A percentile compares a stretch with the other conserved stretches of the same genome.
Conservation (phyloP, 176 grass and related monocot genomes). For the Eremochloa ophiuroides region DNA sequence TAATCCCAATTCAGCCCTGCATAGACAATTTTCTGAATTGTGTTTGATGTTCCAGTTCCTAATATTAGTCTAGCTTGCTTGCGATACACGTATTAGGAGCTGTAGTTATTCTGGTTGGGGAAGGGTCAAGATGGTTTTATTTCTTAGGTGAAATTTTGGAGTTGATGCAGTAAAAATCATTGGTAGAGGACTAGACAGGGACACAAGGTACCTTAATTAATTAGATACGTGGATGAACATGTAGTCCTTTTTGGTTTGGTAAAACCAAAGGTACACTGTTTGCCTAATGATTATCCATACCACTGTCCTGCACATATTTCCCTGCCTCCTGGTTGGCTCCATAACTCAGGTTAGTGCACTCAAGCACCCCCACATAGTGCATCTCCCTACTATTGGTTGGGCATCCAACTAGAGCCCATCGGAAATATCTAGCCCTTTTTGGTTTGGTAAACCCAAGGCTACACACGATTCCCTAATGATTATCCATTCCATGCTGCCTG, state of each 20-base stretch:
- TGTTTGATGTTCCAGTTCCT: constrained; percentile 14
- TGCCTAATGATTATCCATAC: background rate
- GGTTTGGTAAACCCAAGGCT: background rate
- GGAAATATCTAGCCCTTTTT: background rate
- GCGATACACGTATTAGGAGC: background rate
- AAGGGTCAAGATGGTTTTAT: background rate
- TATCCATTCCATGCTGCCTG: background rate
- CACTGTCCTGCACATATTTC: background rate
- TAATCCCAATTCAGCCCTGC: constrained; percentile 5
- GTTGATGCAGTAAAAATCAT: background rate
- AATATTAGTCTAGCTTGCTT: background rate
- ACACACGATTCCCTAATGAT: background rate
- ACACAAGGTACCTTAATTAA: background rate
- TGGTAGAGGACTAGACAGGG: constrained; percentile 12
- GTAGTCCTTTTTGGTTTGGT: constrained; percentile 2
- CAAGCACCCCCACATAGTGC: background rate
- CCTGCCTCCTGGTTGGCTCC: background rate
- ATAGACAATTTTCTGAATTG: background rate
- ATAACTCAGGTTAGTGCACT: background rate
- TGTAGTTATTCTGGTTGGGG: background rate
- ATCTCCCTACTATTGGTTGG: background rate
- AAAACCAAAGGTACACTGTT: background rate
- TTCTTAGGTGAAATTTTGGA: background rate
- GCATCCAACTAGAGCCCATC: background rate
- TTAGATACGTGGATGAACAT: background rate